Base-by-base conservation (phyloP, 192 early-diverging fungal genomes). In the Mortierella hygrophila region DNA sequence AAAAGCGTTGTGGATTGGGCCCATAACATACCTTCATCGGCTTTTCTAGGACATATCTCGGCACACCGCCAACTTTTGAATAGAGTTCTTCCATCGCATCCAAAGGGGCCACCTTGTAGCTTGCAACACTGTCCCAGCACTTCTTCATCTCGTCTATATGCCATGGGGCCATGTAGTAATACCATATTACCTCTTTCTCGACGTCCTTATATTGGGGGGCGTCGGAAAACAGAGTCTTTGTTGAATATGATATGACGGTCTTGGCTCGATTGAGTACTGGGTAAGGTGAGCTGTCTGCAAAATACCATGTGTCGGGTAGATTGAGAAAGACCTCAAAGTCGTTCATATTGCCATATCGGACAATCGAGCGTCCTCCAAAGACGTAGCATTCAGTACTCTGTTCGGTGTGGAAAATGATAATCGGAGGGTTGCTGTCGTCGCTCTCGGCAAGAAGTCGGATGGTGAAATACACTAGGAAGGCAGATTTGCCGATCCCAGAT, bases 401-500 rank as follows among this genome's bases (percentile, higher is more conserved):
- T 49, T 77, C 68, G 42, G 63, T 69, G 44, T 77, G 72, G 71
- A 75, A 81, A 73, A 81, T 75, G 57, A 81, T 75, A 41, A 81
- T 68, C 68, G 80, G 80, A 21, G 76, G 81, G 41, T 82, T 42
- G 65, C 52, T 57, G 26, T 35, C 47, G 55, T 70, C 74, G 38
- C 74, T 68, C 63, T 82, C 74, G 49, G 65, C 65, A 70, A 82
- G 81, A 52, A 76, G 81, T 47, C 74, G 74, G 63, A 82, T 82
- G 32, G 73, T 47, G 21, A 76, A 68, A 63, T 76, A 82, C 49
- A 82, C 72, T 32, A 77, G 44, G 35, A 82, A 76, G 32, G 54
- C 81, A 2, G 81, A 82, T 54, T 82, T 82, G 29, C 81, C 74
- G 46, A 82, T 71, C 29, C 81, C 74, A 82, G 73, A 46, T 69